These are phyloP conservation scores for Sclerotinia nivalis DNA, from an alignment of 2,329 filamentous ascomycete genomes.

Conservation along the genomic window DNA sequence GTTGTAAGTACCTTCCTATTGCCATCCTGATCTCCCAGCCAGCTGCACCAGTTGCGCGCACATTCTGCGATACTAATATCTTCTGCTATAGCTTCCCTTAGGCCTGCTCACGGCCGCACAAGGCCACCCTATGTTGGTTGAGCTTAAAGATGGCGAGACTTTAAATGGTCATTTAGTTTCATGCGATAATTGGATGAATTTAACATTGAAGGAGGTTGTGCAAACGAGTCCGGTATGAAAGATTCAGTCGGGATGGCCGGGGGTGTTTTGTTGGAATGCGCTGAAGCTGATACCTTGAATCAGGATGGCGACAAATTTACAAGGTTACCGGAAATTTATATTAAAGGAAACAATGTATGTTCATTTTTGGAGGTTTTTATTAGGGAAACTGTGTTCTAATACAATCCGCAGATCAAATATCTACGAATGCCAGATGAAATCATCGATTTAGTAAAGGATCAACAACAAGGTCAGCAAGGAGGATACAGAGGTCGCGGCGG, in stretches of 20 bases:
- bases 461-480: slow-evolving; percentile 53
- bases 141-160: slow-evolving; percentile 96
- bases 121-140: slow-evolving; percentile 96
- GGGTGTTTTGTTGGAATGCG: not conserved
- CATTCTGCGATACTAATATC: not conserved
- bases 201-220: slow-evolving; percentile 94
- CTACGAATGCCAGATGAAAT: slow-evolving; percentile 95
- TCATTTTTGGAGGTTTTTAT: not conserved
- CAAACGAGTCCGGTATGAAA: slow-evolving; percentile 78
- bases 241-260: not conserved
- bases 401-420: slow-evolving; percentile 78
- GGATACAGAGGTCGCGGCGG: slow-evolving; percentile 66
- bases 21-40: rapidly evolving
- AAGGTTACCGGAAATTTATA: slow-evolving; percentile 88
- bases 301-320: slow-evolving; percentile 93
- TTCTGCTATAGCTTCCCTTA: slow-evolving; percentile 57
- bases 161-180: slow-evolving; percentile 93
- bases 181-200: slow-evolving; percentile 99
- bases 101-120: slow-evolving; percentile 93
- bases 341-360: slow-evolving; percentile 91
- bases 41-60: not conserved
- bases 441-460: slow-evolving; percentile 90
- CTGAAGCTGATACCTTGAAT: slow-evolving; percentile 18
- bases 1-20: slow-evolving; percentile 14
- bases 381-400: slow-evolving; percentile 15